Base-by-base conservation (phyloP, 2,329 filamentous ascomycete genomes). In the Lasiodiplodia gonubiensis region DNA sequence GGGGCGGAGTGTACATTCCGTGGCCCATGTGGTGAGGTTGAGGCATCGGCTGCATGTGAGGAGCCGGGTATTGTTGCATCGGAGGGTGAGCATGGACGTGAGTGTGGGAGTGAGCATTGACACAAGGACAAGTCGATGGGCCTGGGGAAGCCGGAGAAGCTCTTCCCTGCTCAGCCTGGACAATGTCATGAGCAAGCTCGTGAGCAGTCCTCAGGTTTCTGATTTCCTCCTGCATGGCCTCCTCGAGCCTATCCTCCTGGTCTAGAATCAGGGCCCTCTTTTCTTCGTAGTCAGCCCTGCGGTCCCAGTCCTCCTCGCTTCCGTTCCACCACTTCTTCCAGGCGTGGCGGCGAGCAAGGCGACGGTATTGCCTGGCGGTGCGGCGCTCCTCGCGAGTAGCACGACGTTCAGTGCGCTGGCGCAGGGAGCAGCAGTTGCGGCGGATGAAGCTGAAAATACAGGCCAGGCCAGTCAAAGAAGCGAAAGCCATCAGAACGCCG, bases 321-420 rank as follows among this genome's bases (percentile, higher is more conserved):
- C 75, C 73, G 53, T 70, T 75, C 84, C 85, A 86, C 79, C 83
- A 86, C 63, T 82, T 80, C 39, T 80, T 78, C 79, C 84, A 82
- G 49, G 81, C 79, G 55, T 85, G 83, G 35, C 82, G 77, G 25
- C 84, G 81, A 23, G 86, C 86, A 35, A 86, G 85, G 37, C 82
- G 80, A 52, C 81, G 82, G 71, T 88, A 88, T 8, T 83, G 80
- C 14, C 82, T 79, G 12, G 79, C 83, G 33, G 82, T 84, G 35
- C 81, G 78, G 61, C 85, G 81, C 74, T 88, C 85, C 76, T 88
- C 86, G 16, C 80, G 78, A 18, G 86, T 84, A 10, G 84, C 81
- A 30, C 85, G 80, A 67, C 14, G 82, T 83, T 67, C 83, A 81
- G 35, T 80, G 81, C 66, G 66, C 27, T 51, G 59, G 37, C 84